Evolutionary conservation across 306 rosid genomes (phyloP).

Genomic region (Trifolium repens): DNA sequence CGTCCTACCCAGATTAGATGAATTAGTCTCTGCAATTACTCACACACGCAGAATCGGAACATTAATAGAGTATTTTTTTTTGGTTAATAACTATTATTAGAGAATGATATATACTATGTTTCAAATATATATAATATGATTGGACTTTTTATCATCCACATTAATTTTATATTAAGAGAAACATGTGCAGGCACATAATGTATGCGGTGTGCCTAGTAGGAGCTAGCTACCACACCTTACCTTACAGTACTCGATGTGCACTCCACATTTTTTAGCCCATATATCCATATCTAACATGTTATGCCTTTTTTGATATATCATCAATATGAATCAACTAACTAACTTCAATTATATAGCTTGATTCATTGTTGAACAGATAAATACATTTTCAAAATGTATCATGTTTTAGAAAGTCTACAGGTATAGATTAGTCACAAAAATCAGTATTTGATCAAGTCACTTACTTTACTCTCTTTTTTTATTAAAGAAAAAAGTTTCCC

Average conservation of each 20-base stretch:
- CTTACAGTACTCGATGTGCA: slow-evolving; percentile 34
- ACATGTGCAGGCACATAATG: slow-evolving; percentile 54
- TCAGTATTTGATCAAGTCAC: not conserved
- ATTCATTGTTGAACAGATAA: slow-evolving; percentile 5
- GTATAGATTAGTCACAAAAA: not conserved
- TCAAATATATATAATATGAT: not conserved
- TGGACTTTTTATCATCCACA: slow-evolving; percentile 41
- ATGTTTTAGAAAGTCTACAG: not conserved
- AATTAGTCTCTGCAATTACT: no score
- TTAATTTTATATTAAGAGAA: slow-evolving; percentile 39
- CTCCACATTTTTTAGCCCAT: slow-evolving; percentile 32
- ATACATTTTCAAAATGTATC: slow-evolving; percentile 1
- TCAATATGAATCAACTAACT: slow-evolving; percentile 10
- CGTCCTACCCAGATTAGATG: no score
- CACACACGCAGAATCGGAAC: no score
- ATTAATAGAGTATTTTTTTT: no score
- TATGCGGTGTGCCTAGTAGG: slow-evolving; percentile 47
- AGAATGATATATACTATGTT: slow-evolving; percentile 5
- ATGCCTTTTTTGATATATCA: slow-evolving; percentile 9
- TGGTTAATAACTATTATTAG: no score
- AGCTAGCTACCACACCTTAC: not conserved
- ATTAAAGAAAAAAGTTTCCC: no score
- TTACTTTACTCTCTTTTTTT: no score
- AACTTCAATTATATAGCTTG: not conserved
- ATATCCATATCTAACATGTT: slow-evolving; percentile 4